Evolutionary conservation across 495 filamentous ascomycete genomes (phyloP).

Genomic region (Cudoniella acicularis): DNA sequence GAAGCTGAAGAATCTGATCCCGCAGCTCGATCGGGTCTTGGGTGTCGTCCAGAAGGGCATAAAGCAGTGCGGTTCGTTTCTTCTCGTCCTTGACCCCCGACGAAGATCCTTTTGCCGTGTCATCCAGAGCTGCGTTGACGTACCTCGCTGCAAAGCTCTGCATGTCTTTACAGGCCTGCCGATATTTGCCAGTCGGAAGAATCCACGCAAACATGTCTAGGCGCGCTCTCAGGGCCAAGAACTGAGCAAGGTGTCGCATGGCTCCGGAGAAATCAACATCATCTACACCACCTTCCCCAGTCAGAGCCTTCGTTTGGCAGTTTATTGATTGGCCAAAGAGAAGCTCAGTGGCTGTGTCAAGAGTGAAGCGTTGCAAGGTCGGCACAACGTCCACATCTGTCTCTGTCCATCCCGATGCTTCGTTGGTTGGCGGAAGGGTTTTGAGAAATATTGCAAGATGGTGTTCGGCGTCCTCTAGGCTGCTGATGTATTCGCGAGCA

Average conservation of each 20-base stretch:
- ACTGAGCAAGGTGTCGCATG: neutral
- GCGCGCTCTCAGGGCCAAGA: neutral
- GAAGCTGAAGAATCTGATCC: constrained; percentile 52
- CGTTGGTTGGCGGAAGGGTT: too few species aligned
- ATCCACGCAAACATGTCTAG: neutral
- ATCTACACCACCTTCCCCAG: neutral
- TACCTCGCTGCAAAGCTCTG: neutral
- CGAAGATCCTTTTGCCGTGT: neutral
- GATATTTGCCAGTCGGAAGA: neutral
- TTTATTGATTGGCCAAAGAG: neutral
- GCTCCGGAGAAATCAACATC: neutral
- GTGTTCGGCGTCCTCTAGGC: too few species aligned
- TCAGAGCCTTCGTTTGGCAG: neutral
- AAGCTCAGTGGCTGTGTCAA: neutral
- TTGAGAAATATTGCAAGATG: too few species aligned
- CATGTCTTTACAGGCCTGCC: neutral
- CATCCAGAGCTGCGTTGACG: neutral
- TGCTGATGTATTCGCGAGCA: neutral
- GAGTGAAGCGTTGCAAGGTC: too few species aligned
- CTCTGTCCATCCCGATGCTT: too few species aligned
- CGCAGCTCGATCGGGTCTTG: constrained; percentile 61
- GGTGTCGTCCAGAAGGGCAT: constrained; percentile 71
- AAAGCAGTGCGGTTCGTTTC: constrained; percentile 64
- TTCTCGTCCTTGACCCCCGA: neutral
- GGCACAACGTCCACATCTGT: too few species aligned